A percentile compares a stretch with the other conserved stretches of the same genome.
Conservation (phyloP, 2,329 filamentous ascomycete genomes). For the Hypocrella siamensis region DNA sequence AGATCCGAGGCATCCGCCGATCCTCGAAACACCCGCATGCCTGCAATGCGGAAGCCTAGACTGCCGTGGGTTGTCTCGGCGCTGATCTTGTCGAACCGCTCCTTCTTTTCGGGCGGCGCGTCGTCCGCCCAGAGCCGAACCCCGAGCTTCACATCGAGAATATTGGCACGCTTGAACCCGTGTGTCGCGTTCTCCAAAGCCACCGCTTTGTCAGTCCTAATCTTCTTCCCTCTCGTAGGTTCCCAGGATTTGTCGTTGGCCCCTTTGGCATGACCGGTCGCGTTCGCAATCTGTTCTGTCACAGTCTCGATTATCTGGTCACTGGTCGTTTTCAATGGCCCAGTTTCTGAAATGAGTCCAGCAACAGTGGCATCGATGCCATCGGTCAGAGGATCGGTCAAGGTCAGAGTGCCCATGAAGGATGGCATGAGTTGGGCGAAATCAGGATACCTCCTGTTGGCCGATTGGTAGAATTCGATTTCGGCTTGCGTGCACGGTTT, state of each 20-base stretch:
- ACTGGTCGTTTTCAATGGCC: constrained; percentile 15
- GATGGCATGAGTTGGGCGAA: constrained; percentile 72
- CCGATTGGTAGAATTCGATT: constrained; percentile 77
- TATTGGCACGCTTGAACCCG: constrained; percentile 73
- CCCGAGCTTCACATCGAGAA: constrained; percentile 87
- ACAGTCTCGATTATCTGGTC: constrained; percentile 18
- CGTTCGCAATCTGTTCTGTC: constrained; percentile 14
- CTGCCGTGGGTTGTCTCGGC: constrained; percentile 42
- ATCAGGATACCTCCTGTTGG: constrained; percentile 46
- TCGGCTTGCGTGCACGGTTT: constrained; percentile 84
- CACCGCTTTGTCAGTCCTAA: constrained; percentile 65
- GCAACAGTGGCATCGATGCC: constrained; percentile 32
- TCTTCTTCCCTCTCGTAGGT: constrained; percentile 37
- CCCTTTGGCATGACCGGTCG: constrained; percentile 4
- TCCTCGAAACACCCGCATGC: constrained; percentile 48
- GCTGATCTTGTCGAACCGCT: constrained; percentile 43
- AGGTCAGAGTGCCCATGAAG: constrained; percentile 64
- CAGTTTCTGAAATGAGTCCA: constrained; percentile 23
- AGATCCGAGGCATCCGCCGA: constrained; percentile 33
- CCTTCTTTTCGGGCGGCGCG: constrained; percentile 41
- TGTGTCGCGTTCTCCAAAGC: constrained; percentile 73
- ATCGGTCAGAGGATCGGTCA: constrained; percentile 39
- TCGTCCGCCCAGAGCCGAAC: constrained; percentile 72
- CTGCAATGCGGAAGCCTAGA: constrained; percentile 47
- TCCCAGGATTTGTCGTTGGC: constrained; percentile 22